Evolutionary conservation across 2,329 filamentous ascomycete species (phyloP).

Genomic region (Apiospora phragmitis): DNA sequence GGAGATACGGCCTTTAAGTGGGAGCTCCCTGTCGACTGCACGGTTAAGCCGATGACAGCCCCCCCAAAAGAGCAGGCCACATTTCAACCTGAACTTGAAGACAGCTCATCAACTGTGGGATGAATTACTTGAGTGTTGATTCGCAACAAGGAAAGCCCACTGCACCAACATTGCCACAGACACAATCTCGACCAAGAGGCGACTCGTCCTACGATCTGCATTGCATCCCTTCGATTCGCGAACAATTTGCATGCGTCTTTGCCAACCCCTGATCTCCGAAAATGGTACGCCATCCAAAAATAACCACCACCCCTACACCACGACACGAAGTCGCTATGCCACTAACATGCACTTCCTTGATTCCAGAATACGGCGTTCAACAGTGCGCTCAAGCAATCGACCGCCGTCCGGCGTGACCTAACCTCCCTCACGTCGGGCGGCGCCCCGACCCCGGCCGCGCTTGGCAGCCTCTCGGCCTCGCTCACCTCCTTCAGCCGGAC

Average conservation of each 20-base stretch:
- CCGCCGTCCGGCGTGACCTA: conserved; percentile 76
- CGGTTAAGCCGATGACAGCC: background rate
- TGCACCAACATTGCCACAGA: background rate
- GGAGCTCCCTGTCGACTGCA: background rate
- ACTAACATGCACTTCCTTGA: conserved; percentile 34
- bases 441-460: conserved; percentile 55
- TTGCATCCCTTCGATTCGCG: background rate
- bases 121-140: background rate
- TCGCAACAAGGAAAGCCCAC: background rate
- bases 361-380: conserved; percentile 77
- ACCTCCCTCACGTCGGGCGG: conserved; percentile 62
- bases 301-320: background rate
- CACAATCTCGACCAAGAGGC: background rate
- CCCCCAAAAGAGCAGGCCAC: background rate
- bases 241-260: background rate
- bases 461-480: conserved; percentile 72
- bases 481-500: conserved; percentile 76
- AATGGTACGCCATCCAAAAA: conserved; percentile 8
- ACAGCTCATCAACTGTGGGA: background rate
- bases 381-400: conserved; percentile 81
- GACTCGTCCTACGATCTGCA: background rate
- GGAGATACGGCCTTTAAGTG: background rate
- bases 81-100: background rate
- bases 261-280: background rate
- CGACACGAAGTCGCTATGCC: background rate